Percentiles rank a stretch among this genome's conserved stretches.
Conservation (phyloP, 1,139 yeast genomes). For the Taphrina deformans region DNA sequence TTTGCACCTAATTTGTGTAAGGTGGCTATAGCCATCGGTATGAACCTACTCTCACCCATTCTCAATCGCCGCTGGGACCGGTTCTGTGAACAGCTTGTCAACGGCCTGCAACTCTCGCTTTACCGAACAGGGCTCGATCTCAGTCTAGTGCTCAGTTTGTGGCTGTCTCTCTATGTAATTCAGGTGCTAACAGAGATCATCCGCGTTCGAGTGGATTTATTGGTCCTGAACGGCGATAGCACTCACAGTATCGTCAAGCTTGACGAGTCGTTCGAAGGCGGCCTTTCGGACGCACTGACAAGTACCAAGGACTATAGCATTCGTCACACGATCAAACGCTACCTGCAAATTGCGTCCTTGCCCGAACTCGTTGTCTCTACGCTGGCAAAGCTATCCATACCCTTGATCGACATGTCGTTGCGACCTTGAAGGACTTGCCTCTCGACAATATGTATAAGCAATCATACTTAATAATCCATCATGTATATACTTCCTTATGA, state of each 20-base stretch:
- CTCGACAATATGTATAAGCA: neutral
- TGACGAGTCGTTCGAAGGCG: constrained; percentile 13
- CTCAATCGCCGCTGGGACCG: neutral
- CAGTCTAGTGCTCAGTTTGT: neutral
- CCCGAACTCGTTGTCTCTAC: neutral
- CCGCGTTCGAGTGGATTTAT: neutral
- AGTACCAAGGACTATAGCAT: neutral
- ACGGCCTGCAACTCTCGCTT: neutral
- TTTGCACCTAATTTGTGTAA: neutral
- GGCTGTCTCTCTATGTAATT: neutral
- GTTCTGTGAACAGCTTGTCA: neutral
- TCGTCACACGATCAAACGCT: neutral
- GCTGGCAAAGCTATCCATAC: neutral
- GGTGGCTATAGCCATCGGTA: neutral
- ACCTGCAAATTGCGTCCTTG: neutral
- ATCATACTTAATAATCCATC: neutral
- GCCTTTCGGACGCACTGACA: neutral
- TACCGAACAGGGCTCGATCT: neutral
- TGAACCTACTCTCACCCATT: neutral
- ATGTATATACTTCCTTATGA: too few relatives aligned
- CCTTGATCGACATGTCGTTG: neutral
- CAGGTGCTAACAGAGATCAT: constrained; percentile 1
- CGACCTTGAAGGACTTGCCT: neutral
- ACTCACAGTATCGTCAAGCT: constrained; percentile 4
- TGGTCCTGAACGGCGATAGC: constrained; percentile 11